Evolutionary conservation across 139 green algal species (phyloP).

Genomic region (Micromonas commoda): DNA sequence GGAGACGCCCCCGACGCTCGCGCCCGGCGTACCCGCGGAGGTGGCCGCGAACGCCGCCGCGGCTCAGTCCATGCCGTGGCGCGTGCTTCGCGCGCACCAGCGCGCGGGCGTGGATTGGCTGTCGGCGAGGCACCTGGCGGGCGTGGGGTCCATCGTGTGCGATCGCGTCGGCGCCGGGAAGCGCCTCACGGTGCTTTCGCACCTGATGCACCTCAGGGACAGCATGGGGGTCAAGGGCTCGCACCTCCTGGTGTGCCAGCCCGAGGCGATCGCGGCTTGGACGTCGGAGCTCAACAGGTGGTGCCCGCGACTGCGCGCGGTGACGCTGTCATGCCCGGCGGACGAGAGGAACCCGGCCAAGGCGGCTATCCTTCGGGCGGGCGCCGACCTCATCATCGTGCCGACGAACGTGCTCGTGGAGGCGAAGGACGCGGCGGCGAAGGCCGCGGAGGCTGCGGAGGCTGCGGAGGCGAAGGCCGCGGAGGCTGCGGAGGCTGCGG

Average conservation of each 20-base stretch:
- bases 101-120: neutral
- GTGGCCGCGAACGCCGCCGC: no score
- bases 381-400: constrained; percentile 56
- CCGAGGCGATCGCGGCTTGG: constrained; percentile 33
- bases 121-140: neutral
- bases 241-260: constrained; percentile 42
- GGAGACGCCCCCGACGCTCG: no score
- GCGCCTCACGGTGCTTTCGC: neutral
- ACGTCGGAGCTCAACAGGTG: constrained; percentile 26
- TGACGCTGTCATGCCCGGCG: constrained; percentile 36
- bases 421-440: neutral
- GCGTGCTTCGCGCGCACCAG: neutral
- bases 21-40: no score
- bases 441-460: neutral
- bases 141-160: neutral
- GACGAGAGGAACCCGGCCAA: constrained; percentile 33
- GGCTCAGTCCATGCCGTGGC: no score
- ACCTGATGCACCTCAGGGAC: neutral
- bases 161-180: neutral
- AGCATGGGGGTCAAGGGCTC: constrained; percentile 19
- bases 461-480: no score
- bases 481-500: neutral
- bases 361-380: constrained; percentile 26
- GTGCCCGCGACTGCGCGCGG: constrained; percentile 13
- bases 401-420: neutral